Evolutionary conservation across 805 yeast genomes (phyloP), one percentile per base, ranked within the genome.

Genomic region (Hanseniaspora vineae): DNA sequence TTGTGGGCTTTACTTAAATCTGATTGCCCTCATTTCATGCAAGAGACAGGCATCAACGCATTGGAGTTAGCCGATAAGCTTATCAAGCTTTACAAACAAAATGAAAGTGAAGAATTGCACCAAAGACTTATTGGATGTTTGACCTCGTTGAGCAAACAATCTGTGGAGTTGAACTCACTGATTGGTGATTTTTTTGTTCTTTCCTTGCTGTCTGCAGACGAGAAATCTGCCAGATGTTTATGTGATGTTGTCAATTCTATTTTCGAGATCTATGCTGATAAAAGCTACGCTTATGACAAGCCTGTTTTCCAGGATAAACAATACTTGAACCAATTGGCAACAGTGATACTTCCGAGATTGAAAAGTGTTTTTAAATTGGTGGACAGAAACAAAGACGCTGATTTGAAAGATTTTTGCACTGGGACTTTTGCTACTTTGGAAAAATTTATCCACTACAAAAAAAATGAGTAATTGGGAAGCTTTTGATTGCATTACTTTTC

Each of bases 211-310:
- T 44, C 47, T 9, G 44, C 52, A 10, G 31, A 46, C 19, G 44
- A 55, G 35, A 39, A 64, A 2, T 58, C 67, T 1, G 59, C 69
- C 1, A 72, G 68, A 50, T 61, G 78, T 11, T 65, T 78, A 5
- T 62, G 78, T 39, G 90, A 82, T 51, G 66, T 81, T 23, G 62
- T 85, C 19, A 81, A 85, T 56, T 67, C 76, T 2, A 57, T 88
- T 6, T 86, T 78, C 62, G 96, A 87, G 50, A 69, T 88, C 6
- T 92, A 82, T 64, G 84, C 84, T 13, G 97, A 92, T 65, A 73
- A 73, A 35, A 66, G 61, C 4, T 82, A 71, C 55, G 73, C 69
- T 14, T 88, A 87, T 57, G 95, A 87, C 59, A 66, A 62, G 23
- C 76, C 77, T 3, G 74, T 84, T 1, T 90, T 81, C 61, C 84